These are phyloP conservation scores for Volvox carteri DNA, from an alignment of 163 green algal genomes.

Conservation along the genomic window DNA sequence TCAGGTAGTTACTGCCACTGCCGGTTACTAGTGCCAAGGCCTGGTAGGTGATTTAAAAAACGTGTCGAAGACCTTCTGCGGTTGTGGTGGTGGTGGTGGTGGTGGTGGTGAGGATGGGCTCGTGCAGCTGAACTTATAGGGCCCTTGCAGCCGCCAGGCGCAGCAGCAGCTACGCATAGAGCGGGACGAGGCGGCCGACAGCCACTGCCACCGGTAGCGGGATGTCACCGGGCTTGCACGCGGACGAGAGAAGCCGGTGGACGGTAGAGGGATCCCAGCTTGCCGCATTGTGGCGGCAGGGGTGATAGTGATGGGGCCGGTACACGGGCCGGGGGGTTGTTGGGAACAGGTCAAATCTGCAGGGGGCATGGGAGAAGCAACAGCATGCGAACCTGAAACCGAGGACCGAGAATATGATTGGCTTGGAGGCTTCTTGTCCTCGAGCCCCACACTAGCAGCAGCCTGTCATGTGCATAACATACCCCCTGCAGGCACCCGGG, in stretches of 20 bases:
- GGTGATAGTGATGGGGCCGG: too few species aligned
- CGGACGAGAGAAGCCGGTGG: constrained; percentile 83
- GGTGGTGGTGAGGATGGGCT: constrained; percentile 83
- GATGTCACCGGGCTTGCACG: constrained; percentile 73
- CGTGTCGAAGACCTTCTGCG: constrained; percentile 57
- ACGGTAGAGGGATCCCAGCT: too few species aligned
- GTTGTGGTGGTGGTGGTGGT: constrained; percentile 73
- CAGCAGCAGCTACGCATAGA: constrained; percentile 81
- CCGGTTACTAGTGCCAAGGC: constrained; percentile 63
- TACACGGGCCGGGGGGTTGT: too few species aligned
- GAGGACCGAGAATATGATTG: too few species aligned
- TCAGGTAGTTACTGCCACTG: not conserved
- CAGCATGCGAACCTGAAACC: too few species aligned
- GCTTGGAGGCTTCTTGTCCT: too few species aligned
- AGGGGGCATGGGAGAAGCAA: too few species aligned
- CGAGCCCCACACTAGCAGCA: too few species aligned
- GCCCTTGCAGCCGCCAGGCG: constrained; percentile 75
- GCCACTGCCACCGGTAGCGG: constrained; percentile 41
- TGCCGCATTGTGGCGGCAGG: too few species aligned
- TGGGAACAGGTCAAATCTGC: too few species aligned
- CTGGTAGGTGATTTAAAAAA: constrained; percentile 75
- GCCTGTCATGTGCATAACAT: too few species aligned
- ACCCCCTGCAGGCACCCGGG: too few species aligned
- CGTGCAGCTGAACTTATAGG: constrained; percentile 88
- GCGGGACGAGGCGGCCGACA: constrained; percentile 79